Conservation (phyloP, 495 filamentous ascomycete species). For the Talaromyces stipitatus region DNA sequence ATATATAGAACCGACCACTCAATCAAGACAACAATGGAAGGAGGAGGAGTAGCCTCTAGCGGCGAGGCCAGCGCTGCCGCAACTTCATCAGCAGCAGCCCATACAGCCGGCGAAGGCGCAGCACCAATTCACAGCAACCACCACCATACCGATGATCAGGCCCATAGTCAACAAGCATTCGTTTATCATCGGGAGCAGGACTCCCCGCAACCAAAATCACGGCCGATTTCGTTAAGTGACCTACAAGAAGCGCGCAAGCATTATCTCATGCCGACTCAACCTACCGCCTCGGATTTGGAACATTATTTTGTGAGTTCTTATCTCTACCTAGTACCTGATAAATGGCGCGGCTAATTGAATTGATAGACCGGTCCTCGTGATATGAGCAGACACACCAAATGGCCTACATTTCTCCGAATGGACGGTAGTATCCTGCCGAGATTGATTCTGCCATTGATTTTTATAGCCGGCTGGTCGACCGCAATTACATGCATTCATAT, state of each 20-base stretch:
- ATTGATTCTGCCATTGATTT: slow-evolving; percentile 66
- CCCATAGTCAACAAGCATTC: slow-evolving; percentile 10
- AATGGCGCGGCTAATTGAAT: not conserved
- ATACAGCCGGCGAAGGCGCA: slow-evolving; percentile 9
- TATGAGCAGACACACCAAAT: slow-evolving; percentile 69
- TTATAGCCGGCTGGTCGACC: slow-evolving; percentile 63
- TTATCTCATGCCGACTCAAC: not conserved
- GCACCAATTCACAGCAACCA: slow-evolving; percentile 20
- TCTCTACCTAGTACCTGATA: not conserved
- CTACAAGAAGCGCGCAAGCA: slow-evolving; percentile 24
- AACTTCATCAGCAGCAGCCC: slow-evolving; percentile 11
- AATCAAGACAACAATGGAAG: slow-evolving; percentile 2
- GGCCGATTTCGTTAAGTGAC: slow-evolving; percentile 13
- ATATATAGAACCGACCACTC: not conserved
- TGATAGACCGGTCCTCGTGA: slow-evolving; percentile 53
- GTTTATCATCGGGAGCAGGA: slow-evolving; percentile 17
- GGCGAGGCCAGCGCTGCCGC: slow-evolving; percentile 6
- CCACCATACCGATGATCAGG: slow-evolving; percentile 2
- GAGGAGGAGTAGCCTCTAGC: slow-evolving; percentile 9
- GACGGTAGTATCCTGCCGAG: slow-evolving; percentile 75
- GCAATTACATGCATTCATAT: slow-evolving; percentile 56
- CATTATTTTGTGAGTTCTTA: slow-evolving; percentile 36
- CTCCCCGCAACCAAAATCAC: slow-evolving; percentile 11
- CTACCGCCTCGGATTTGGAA: slow-evolving; percentile 20
- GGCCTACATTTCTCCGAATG: slow-evolving; percentile 71